Evolutionary conservation across 768 basidiomycete species (phyloP), one percentile per base, ranked within the genome.

Genomic region (Suillus alpinus): DNA sequence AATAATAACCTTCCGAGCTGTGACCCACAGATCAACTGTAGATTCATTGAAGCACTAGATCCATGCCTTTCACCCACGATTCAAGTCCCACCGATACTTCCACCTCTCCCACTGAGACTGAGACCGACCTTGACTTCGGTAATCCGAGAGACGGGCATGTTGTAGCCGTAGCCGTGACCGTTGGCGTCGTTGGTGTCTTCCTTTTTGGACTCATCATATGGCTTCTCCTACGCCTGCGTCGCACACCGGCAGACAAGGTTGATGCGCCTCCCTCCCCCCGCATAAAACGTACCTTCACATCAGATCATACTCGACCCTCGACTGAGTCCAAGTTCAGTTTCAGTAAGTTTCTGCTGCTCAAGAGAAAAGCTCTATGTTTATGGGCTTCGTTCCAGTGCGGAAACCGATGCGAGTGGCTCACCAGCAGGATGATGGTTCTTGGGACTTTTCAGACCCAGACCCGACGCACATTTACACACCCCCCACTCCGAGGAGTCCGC

Each of bases 361-460:
- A 56, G 23, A 32, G 4, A 49, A 13, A 39, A 23, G 20, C 13
- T 5, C 9, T 7, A 26, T 57, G 10, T 34, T 59, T 6, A 37
- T 52, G 7, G 6, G 4, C 29, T 52, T 26, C 16, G 6, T 26
- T 39, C 3, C 51, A 71, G 71, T 55, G 40, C 72, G 68, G 6
- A 73, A 72, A 5, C 62, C 71, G 12, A 60, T 69, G 40, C 72
- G 63, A 47, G 63, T 70, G 36, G 63, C 67, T 0, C 67, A 64
- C 43, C 63, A 58, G 51, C 63, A 58, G 4, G 50, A 61, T 6
- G 65, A 69, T 40, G 36, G 50, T 29, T 67, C 68, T 63, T 73
- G 71, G 71, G 73, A 74, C 61, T 74, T 73, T 69, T 65, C 69
- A 0, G 71, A 74, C 41, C 63, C 67, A 3, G 72, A 73, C 59